phyloP scores from a whole-genome alignment of 176 grass and related monocot species.

The Saccharum officinarum region DNA sequence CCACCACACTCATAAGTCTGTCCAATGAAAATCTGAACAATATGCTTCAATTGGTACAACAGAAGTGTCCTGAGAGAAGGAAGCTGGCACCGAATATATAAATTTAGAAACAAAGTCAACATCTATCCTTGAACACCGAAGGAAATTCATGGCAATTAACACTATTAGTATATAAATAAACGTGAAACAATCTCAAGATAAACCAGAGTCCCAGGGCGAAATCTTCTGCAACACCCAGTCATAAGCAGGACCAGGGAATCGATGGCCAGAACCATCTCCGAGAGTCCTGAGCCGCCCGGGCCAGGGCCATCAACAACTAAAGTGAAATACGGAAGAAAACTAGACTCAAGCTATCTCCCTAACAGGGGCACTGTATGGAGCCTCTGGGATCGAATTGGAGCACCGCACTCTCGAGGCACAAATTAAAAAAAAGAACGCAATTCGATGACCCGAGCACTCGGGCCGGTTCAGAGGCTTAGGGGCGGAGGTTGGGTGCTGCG shows the following conservation, averaged over 20 bases:
- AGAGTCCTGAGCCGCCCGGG: neutral
- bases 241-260: neutral
- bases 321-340: neutral
- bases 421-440: neutral
- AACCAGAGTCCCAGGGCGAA: neutral
- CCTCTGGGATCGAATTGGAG: neutral
- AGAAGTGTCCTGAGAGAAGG: constrained; percentile 5
- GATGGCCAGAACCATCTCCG: neutral
- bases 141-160: neutral
- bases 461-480: neutral
- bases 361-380: neutral
- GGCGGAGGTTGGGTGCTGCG: neutral
- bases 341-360: neutral
- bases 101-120: no score
- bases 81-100: neutral
- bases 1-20: neutral
- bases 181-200: neutral
- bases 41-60: constrained; percentile 1
- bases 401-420: neutral
- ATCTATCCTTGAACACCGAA: neutral
- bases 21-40: neutral
- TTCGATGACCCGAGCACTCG: neutral
- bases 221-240: neutral
- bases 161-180: neutral
- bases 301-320: neutral